Percentiles rank a stretch among this genome's conserved stretches.
These are phyloP conservation scores for Cenchrus purpureus DNA, from an alignment of 176 grass and related monocot species.

Conservation along the genomic window DNA sequence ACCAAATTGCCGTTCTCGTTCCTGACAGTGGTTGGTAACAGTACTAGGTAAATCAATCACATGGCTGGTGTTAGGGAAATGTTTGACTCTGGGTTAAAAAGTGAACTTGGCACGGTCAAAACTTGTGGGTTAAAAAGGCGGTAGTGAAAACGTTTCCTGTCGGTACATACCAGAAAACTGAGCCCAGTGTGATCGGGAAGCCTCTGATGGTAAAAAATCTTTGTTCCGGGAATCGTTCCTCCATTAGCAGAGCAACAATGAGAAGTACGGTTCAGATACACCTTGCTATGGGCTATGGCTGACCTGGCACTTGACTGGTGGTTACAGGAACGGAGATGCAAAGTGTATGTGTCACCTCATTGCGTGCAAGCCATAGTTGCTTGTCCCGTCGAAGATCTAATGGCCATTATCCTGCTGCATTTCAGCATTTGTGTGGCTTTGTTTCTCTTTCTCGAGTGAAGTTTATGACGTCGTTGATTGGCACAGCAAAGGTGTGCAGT, in stretches of 20 bases:
- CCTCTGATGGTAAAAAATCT: not conserved
- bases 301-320: not conserved
- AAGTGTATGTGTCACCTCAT: not conserved
- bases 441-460: not conserved
- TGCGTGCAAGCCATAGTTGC: conserved; percentile 46
- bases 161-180: not conserved
- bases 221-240: not conserved
- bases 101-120: not conserved
- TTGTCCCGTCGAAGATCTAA: conserved; percentile 15
- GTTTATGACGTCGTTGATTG: not conserved
- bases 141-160: not conserved
- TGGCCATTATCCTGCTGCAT: not conserved
- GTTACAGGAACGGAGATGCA: not conserved
- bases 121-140: not conserved
- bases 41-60: too few species aligned
- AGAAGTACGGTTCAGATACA: not conserved
- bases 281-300: not conserved
- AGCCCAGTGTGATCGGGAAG: not conserved
- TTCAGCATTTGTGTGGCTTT: not conserved
- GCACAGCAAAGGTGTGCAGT: not conserved
- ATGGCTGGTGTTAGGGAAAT: not conserved
- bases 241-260: not conserved
- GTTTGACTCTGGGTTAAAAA: not conserved
- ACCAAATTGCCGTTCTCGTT: not conserved
- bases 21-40: not conserved